phyloP scores from a whole-genome alignment of 257 asterid genomes.

The Capsicum baccatum region DNA sequence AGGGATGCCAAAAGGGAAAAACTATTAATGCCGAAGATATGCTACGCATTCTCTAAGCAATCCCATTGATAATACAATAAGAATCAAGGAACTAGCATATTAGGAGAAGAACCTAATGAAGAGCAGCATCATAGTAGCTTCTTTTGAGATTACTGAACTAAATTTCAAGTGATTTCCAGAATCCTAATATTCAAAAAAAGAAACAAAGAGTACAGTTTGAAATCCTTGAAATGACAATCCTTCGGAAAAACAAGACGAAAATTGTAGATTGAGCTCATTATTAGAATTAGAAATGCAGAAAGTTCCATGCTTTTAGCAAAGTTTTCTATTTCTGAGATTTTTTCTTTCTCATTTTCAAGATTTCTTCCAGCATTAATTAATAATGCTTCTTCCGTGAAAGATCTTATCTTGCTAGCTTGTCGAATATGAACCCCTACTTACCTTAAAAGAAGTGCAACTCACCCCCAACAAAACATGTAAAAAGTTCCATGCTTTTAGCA shows the following conservation, averaged over 20 bases:
- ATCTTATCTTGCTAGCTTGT: too few relatives aligned
- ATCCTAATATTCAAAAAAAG: background rate
- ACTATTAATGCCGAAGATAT: background rate
- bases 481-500: background rate
- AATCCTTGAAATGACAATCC: conserved; percentile 8
- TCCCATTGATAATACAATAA: background rate
- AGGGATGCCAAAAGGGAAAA: conserved; percentile 2
- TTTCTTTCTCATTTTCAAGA: too few relatives aligned
- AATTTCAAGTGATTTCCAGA: background rate
- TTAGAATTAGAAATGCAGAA: background rate
- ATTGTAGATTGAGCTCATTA: background rate
- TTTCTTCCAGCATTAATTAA: too few relatives aligned
- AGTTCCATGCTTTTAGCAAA: background rate
- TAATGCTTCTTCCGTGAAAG: too few relatives aligned
- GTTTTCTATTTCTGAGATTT: too few relatives aligned
- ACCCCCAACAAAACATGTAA: background rate
- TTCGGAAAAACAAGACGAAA: conserved; percentile 6
- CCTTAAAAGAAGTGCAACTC: too few relatives aligned
- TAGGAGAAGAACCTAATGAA: background rate
- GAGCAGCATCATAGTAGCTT: background rate
- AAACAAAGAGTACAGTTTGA: background rate
- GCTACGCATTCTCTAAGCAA: background rate
- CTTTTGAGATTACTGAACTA: background rate
- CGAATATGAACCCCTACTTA: too few relatives aligned
- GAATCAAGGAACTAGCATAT: background rate